These are phyloP conservation scores for Hanseniaspora gamundiae DNA, from an alignment of 1,139 yeast species.

Conservation along the genomic window DNA sequence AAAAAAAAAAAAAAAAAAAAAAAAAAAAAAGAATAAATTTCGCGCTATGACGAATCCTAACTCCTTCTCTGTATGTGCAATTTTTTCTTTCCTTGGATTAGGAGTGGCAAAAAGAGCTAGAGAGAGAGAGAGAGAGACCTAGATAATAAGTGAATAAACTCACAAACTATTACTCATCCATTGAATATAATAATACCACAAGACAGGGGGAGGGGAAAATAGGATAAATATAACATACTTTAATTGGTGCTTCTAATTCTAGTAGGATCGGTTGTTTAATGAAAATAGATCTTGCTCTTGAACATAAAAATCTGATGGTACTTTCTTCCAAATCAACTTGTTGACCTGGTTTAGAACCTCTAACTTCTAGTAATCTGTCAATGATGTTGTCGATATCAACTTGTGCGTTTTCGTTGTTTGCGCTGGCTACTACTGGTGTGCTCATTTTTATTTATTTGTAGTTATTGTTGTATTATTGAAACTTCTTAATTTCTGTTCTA, in stretches of 20 bases:
- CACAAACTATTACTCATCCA: too few species aligned
- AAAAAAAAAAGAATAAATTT: too few species aligned
- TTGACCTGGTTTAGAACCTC: conserved; percentile 97
- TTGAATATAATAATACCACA: too few species aligned
- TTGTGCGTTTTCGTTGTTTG: conserved; percentile 3
- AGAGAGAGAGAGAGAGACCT: too few species aligned
- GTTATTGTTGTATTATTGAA: too few species aligned
- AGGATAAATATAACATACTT: conserved; percentile 36
- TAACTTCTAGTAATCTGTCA: conserved; percentile 90
- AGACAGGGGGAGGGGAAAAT: background rate
- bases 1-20: too few species aligned
- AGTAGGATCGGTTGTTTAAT: conserved; percentile 93
- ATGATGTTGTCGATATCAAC: conserved; percentile 96
- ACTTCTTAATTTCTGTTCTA: too few species aligned
- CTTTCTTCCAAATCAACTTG: conserved; percentile 89
- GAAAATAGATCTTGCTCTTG: conserved; percentile 94
- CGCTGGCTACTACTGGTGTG: background rate
- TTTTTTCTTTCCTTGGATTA: too few species aligned
- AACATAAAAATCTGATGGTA: conserved; percentile 90
- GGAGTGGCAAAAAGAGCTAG: too few species aligned
- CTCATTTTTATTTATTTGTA: background rate
- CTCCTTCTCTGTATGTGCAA: too few species aligned
- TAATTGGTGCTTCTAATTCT: conserved; percentile 95
- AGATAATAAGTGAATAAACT: too few species aligned
- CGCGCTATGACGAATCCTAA: too few species aligned